A percentile compares a stretch with the other conserved stretches of the same genome.
These are phyloP conservation scores for Steccherinum ochraceum DNA, from an alignment of 768 basidiomycete genomes.

Conservation along the genomic window DNA sequence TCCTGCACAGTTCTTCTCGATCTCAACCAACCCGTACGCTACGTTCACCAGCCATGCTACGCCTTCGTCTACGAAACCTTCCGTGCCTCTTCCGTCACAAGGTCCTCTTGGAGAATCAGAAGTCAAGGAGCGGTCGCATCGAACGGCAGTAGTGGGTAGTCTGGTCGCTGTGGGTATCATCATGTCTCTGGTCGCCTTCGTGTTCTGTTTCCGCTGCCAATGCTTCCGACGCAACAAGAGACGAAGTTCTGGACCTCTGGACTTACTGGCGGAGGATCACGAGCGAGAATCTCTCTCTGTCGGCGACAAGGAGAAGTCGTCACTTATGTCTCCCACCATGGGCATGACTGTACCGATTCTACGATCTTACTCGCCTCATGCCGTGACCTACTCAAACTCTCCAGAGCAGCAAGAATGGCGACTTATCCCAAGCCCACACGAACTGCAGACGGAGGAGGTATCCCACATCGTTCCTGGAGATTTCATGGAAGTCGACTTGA, in stretches of 20 bases:
- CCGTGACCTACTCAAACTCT: background rate
- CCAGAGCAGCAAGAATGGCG: constrained; percentile 10
- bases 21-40: background rate
- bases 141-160: constrained; percentile 10
- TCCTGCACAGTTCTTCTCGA: background rate
- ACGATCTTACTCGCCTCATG: background rate
- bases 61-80: background rate
- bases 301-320: background rate
- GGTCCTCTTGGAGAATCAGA: background rate
- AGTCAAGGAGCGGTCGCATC: constrained; percentile 4
- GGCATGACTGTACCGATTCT: background rate
- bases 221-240: background rate
- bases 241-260: background rate
- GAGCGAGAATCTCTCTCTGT: background rate
- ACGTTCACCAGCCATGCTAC: background rate
- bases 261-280: background rate
- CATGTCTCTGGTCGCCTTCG: constrained; percentile 1
- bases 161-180: constrained; percentile 8
- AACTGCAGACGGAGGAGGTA: constrained; percentile 19
- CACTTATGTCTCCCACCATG: background rate
- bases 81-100: background rate
- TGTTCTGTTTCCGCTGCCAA: constrained; percentile 9
- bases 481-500: constrained; percentile 5
- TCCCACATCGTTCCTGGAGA: constrained; percentile 20
- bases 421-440: constrained; percentile 6